Base-by-base conservation (phyloP, 306 rosid genomes). In the Sphenostylis stenocarpa region DNA sequence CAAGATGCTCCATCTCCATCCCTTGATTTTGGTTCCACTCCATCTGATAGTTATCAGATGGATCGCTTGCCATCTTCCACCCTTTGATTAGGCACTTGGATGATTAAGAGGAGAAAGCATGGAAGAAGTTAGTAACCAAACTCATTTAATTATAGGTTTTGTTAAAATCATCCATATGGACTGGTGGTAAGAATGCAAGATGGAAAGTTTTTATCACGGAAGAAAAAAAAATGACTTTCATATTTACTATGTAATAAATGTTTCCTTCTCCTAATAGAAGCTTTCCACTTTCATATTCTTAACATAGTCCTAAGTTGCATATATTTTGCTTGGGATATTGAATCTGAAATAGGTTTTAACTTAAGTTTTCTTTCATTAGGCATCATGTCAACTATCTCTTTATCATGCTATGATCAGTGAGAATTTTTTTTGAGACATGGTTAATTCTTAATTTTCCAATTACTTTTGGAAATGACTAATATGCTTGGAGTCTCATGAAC, bases 361-460 rank as follows among this genome's bases (percentile, higher is more conserved):
- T 20, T 13, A 14, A 47, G 2, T 47, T 17, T 74, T 48, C 23
- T 66, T 26, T 13, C 38, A 31, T 38, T 34, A 34, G 24, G 13
- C 16, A 11, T 75, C 36, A 17, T 61, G 28, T 60, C 72, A 45
- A 20, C 21, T n/a, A 39, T 53, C 17, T n/a, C 33, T 57, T 26
- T 24, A 26, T 24, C 64, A 57, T 57, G 33, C 6, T 7, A 36
- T 36, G 28, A 28, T 70, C 38, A 23, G 34, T 60, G 55, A 17
- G 23, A 9, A 33, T 5, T 52, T 38, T 72, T 49, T 67, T 36
- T 19, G 43, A 62, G 73, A 71, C 19, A 53, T 55, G 69, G 34
- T 72, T 36, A 55, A 72, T 56, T 60, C 66, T 16, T 78, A 56
- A 62, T 47, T 53, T 72, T 57, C 66, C 36, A 33, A 61, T 19